Evolutionary conservation across 495 filamentous ascomycete species (phyloP).

Genomic region (Annulohypoxylon nitens): DNA sequence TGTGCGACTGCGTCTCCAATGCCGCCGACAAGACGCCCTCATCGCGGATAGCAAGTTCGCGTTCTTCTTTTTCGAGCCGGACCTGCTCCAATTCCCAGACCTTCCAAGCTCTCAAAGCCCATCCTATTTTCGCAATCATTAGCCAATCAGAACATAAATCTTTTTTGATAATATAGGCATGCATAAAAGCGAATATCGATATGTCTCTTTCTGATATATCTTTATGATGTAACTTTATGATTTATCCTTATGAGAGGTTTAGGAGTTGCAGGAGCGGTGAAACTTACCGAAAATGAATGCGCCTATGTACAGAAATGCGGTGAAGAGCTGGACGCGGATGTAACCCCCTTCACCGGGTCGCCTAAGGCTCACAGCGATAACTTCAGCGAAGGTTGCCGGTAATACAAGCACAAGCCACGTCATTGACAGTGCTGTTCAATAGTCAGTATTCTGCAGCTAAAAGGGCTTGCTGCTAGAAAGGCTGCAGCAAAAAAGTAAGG

Average conservation of each 20-base stretch:
- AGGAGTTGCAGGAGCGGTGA: not conserved
- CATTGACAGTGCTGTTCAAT: constrained; percentile 69
- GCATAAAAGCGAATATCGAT: not conserved
- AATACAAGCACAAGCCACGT: constrained; percentile 80
- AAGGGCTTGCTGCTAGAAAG: not conserved
- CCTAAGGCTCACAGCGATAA: constrained; percentile 77
- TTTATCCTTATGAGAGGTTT: not conserved
- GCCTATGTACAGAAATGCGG: constrained; percentile 55
- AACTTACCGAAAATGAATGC: constrained; percentile 56
- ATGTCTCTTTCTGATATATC: constrained; percentile 1
- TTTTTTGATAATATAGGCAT: not conserved
- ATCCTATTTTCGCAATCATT: constrained; percentile 45
- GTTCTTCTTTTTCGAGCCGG: constrained; percentile 48
- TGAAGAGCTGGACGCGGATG: constrained; percentile 58
- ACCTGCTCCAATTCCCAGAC: constrained; percentile 55
- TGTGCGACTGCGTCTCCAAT: constrained; percentile 23
- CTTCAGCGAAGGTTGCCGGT: constrained; percentile 80
- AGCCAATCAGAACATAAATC: constrained; percentile 13
- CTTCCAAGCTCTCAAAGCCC: constrained; percentile 60
- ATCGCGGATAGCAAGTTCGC: constrained; percentile 45
- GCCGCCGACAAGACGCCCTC: constrained; percentile 35
- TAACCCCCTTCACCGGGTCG: constrained; percentile 58
- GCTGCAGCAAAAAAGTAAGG: not conserved
- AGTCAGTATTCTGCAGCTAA: constrained; percentile 6
- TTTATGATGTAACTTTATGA: not conserved